Evolutionary conservation across 331 rosid genomes (phyloP), one percentile per base, ranked within the genome.

Genomic region (Prunus yedoensis): DNA sequence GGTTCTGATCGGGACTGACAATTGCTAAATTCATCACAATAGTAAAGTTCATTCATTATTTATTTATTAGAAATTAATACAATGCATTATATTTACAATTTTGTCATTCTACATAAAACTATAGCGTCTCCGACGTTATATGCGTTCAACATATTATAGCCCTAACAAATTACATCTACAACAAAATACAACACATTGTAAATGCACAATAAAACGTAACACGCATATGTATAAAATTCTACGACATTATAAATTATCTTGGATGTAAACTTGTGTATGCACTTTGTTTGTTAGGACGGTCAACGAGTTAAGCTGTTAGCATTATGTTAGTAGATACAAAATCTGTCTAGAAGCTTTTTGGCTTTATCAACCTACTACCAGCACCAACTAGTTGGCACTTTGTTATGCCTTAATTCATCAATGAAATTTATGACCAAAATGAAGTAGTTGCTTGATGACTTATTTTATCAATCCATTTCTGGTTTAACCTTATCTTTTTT

Each of bases 371-470:
- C 63, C 78, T 32, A n/a, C 49, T 14, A 7, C 46, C 6, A 56
- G 3, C 10, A 10, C 16, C 16, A 12, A 2, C 54, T 23, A 4
- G 73, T 70, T 52, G 77, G 71, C 71, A 78, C 38, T 43, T 62
- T 14, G 30, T 58, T 62, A 9, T 69, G 69, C 32, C 16, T 68
- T 49, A 49, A 32, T 30, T 30, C 27, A 32, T 63, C 38, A 18
- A 50, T 78, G 56, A 69, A 59, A 61, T 61, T 53, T 14, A 47
- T 32, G 41, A 67, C 28, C 14, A 52, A 70, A 65, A 52, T 66
- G 35, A 77, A 49, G 71, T 50, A 15, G 69, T 64, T 17, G 41
- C 41, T 35, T 35, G 69, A 11, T 10, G 17, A n/a, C 1, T 63
- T 25, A 9, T 32, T 32, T 30, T 8, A 18, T 4, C 69, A 15